Conservation (phyloP, 2,329 filamentous ascomycete genomes). For the Fusarium globosum region DNA sequence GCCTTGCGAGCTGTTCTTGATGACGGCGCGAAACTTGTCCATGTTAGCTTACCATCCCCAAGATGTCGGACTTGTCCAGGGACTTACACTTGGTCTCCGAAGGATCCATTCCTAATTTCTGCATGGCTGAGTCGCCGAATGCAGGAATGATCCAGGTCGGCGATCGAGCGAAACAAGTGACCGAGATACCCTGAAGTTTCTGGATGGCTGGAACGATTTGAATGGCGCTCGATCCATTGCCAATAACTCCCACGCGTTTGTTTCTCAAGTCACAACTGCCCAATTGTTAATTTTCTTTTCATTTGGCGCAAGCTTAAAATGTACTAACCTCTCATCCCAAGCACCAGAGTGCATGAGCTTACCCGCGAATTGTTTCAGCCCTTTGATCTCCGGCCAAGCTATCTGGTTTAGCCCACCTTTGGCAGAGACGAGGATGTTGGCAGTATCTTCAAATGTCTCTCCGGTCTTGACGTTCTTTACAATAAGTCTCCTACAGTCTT, state of each 20-base stretch:
- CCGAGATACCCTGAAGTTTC: neutral
- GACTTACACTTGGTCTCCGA: neutral
- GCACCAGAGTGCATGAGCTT: neutral
- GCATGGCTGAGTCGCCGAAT: neutral
- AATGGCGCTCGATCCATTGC: neutral
- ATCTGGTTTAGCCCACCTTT: neutral
- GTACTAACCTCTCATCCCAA: neutral
- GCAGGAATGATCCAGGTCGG: neutral
- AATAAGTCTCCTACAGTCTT: neutral
- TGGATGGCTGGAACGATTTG: neutral
- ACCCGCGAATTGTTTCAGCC: neutral
- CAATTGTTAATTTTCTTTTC: neutral
- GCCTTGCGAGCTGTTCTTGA: fast-evolving
- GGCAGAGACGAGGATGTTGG: neutral
- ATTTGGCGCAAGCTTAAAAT: fast-evolving
- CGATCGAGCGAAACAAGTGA: neutral
- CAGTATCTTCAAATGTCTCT: neutral
- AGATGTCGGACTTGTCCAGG: fast-evolving
- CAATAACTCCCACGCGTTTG: neutral
- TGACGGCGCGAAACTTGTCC: neutral
- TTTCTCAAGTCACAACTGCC: neutral
- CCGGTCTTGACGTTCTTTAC: neutral
- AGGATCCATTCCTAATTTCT: neutral
- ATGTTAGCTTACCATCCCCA: neutral
- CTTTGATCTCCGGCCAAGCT: neutral